A percentile compares a stretch with the other conserved stretches of the same genome.
phyloP scores from a whole-genome alignment of 2,329 filamentous ascomycete species.

The Helotiales sp. region DNA sequence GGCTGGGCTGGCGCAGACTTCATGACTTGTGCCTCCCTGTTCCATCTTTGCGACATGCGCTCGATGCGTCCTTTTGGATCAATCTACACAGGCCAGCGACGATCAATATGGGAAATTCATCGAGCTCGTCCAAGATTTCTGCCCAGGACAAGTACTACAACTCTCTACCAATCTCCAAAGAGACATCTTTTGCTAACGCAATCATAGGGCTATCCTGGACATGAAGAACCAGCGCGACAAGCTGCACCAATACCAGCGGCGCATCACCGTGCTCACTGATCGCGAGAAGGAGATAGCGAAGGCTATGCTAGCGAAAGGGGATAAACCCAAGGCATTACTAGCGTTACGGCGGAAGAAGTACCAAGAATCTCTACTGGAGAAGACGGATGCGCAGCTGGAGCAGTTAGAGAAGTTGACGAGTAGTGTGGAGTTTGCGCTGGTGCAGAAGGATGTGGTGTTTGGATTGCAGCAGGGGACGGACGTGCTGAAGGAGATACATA shows the following conservation, averaged over 20 bases:
- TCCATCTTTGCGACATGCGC: conserved; percentile 24
- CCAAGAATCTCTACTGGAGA: conserved; percentile 84
- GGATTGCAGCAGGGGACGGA: conserved; percentile 89
- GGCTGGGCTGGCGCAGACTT: conserved; percentile 4
- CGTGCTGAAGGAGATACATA: conserved; percentile 88
- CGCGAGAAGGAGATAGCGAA: conserved; percentile 87
- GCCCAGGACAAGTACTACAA: conserved; percentile 79
- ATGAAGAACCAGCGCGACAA: conserved; percentile 98
- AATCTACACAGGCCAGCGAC: conserved; percentile 4
- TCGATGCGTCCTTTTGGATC: conserved; percentile 10
- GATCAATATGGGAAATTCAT: conserved; percentile 64
- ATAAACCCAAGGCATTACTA: conserved; percentile 81
- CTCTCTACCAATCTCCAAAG: not conserved
- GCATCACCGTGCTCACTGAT: conserved; percentile 83
- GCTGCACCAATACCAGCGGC: conserved; percentile 92
- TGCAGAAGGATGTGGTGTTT: conserved; percentile 95
- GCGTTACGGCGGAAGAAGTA: conserved; percentile 96
- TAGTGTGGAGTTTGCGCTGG: conserved; percentile 92
- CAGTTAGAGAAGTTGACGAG: conserved; percentile 88
- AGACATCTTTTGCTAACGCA: conserved; percentile 17
- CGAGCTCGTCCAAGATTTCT: conserved; percentile 68
- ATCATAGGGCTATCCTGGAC: conserved; percentile 85
- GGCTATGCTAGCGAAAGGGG: conserved; percentile 78
- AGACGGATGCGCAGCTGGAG: conserved; percentile 92
- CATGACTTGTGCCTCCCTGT: conserved; percentile 14